Evolutionary conservation across 805 yeast species (phyloP), one percentile per base, ranked within the genome.

Genomic region (Candida manassasensis): DNA sequence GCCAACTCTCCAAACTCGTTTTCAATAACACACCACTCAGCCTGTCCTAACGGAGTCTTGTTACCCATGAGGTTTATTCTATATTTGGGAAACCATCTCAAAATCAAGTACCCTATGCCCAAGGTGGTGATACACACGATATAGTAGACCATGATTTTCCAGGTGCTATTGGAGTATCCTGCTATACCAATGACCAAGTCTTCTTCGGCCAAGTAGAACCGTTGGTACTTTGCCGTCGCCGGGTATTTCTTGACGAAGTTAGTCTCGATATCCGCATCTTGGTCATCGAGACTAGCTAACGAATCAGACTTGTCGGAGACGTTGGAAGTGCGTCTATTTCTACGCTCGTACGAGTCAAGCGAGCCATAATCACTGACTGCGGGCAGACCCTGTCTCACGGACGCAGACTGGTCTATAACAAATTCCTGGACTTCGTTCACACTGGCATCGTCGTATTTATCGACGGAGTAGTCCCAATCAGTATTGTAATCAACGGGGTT

Each of bases 131-230:
- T 34, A 41, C 87, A 81, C 2, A 83, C 39, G 0, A 73, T 10
- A 40, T 75, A 71, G 53, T 81, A 88, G 1, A 72, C 11, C 0
- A 62, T 26, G 4, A 59, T 49, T 41, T 79, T 75, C 44, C 69
- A 36, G 32, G 51, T 51, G 9, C 80, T 73, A 11, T 79, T 75
- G 36, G 59, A 59, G 57, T 85, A 93, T 4, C 97, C 97, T 0
- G 97, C 98, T 42, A 93, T 84, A 42, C 95, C 96, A 40, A 93
- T 75, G 9, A 90, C 90, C 50, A 93, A 66, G 63, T 93, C 99
- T 55, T 93, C 98, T 56, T 93, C 97, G 0, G 96, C 89, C 42
- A 93, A 75, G 57, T 90, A 93, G 57, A 84, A 87, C 38, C 96
- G 71, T 59, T 93, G 99, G 45, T 69, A 72, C 37, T 63, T 64